These are phyloP conservation scores for Phellopilus nigrolimitatus DNA, from an alignment of 1,284 basidiomycete genomes.

Conservation along the genomic window DNA sequence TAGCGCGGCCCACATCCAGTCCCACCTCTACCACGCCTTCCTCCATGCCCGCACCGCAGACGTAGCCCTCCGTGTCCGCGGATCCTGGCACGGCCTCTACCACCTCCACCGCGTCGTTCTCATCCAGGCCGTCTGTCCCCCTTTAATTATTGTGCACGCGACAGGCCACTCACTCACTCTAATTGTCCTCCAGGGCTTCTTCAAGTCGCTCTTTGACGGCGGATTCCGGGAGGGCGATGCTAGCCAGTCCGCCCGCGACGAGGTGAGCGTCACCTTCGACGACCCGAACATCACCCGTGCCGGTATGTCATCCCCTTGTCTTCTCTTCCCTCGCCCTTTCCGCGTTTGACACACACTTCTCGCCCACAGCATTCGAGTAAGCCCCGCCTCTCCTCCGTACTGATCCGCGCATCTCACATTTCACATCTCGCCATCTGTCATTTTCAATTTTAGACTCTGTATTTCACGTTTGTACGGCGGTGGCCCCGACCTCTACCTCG, in stretches of 20 bases:
- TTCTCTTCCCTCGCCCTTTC: not conserved
- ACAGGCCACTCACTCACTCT: not conserved
- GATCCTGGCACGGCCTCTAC: slow-evolving; percentile 74
- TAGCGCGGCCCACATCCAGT: too few species aligned
- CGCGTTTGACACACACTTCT: slow-evolving; percentile 5
- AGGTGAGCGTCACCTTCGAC: slow-evolving; percentile 71
- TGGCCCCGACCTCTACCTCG: slow-evolving; percentile 70
- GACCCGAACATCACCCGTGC: slow-evolving; percentile 84
- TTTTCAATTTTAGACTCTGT: slow-evolving; percentile 55
- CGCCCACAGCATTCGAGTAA: slow-evolving; percentile 38
- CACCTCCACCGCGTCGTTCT: slow-evolving; percentile 78
- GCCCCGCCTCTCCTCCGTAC: too few species aligned
- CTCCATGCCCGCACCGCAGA: slow-evolving; percentile 71
- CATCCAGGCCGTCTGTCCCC: slow-evolving; percentile 69
- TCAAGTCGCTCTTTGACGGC: slow-evolving; percentile 76
- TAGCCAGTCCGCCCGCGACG: slow-evolving; percentile 29
- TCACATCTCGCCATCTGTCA: slow-evolving; percentile 15
- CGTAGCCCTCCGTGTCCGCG: slow-evolving; percentile 64
- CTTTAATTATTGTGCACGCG: slow-evolving; percentile 10
- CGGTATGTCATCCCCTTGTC: slow-evolving; percentile 40
- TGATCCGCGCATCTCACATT: not conserved
- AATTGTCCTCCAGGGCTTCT: slow-evolving; percentile 60
- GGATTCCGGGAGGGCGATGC: slow-evolving; percentile 66
- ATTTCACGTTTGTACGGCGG: slow-evolving; percentile 82
- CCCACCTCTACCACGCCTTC: slow-evolving; percentile 73